phyloP scores from a whole-genome alignment of 2,329 filamentous ascomycete species.

The Onygenales sp. region DNA sequence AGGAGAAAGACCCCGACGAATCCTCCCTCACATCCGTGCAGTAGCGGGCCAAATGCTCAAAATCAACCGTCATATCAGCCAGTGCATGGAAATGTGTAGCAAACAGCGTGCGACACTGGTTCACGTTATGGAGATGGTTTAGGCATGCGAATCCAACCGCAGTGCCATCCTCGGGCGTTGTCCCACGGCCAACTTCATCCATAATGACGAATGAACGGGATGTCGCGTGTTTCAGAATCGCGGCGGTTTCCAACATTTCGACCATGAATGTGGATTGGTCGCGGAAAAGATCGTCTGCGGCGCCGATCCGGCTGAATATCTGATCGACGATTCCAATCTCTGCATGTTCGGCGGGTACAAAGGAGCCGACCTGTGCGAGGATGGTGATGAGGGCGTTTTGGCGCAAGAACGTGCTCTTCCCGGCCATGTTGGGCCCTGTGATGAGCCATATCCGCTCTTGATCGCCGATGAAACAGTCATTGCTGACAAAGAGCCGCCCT shows the following conservation, averaged over 20 bases:
- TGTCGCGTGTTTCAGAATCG: conserved; percentile 79
- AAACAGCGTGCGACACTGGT: conserved; percentile 73
- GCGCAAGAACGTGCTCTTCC: conserved; percentile 90
- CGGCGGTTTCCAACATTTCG: conserved; percentile 94
- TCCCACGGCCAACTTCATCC: conserved; percentile 94
- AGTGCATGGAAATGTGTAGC: conserved; percentile 90
- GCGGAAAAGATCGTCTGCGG: conserved; percentile 86
- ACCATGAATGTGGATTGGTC: conserved; percentile 99
- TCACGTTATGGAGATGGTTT: conserved; percentile 70
- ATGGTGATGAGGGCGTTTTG: conserved; percentile 94
- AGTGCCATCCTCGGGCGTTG: conserved; percentile 82
- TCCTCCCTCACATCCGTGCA: conserved; percentile 86
- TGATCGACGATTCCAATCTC: conserved; percentile 89
- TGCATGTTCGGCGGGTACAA: conserved; percentile 80
- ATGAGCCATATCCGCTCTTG: conserved; percentile 60
- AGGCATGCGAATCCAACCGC: conserved; percentile 85
- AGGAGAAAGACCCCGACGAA: conserved; percentile 61
- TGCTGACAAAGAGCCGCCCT: conserved; percentile 72
- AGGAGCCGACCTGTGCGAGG: conserved; percentile 83
- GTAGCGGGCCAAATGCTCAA: conserved; percentile 58
- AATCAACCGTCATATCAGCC: conserved; percentile 60
- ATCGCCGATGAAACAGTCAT: conserved; percentile 77
- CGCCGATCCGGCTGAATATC: conserved; percentile 86
- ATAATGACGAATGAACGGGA: conserved; percentile 85
- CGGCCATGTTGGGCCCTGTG: conserved; percentile 93